Evolutionary conservation across 139 green algal species (phyloP), one percentile per base, ranked within the genome.

Genomic region (Diplosphaera chodatii): DNA sequence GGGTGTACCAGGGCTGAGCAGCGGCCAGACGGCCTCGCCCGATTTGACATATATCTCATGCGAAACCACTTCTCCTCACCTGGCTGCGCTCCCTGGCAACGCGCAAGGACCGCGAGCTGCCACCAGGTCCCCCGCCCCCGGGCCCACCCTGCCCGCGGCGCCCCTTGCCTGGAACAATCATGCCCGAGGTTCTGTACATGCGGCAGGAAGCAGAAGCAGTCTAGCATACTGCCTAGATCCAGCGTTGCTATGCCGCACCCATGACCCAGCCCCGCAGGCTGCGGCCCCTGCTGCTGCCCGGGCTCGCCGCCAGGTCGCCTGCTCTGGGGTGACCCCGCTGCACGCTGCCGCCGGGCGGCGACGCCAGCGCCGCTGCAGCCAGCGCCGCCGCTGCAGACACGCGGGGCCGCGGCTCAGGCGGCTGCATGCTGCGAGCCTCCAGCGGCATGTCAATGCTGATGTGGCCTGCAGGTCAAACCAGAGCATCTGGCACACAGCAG

Each of bases 71-170:
- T n/a, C n/a, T n/a, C n/a, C n/a, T n/a, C 48, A 59, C 48, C 48
- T 59, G 48, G 18, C 48, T 59, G 48, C 48, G 48, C 48, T 59
- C 48, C 48, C 16, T 59, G 48, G 48, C 48, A 3, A 59, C 48
- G 4, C 48, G 48, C 8, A 25, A 4, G 16, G 48, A 59, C 22
- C 48, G 48, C 16, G 10, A 27, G 48, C 48, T 59, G 10, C 67
- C 73, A 27, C 40, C 73, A 15, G 66, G 66, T 25, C 64, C 74
- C 1, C 64, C 74, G 20, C 37, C 48, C 25, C 29, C 30, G 23
- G 10, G 20, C 10, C 29, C 67, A 27, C 48, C 48, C 13, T n/a
- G n/a, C n/a, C 48, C 48, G 48, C 48, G 48, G 10, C 48, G 48
- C 16, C 22, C 13, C 48, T 59, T 59, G 16, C 48, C 48, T 59